Evolutionary conservation across 805 yeast species (phyloP), one percentile per base, ranked within the genome.

Genomic region (Pichia manshurica): DNA sequence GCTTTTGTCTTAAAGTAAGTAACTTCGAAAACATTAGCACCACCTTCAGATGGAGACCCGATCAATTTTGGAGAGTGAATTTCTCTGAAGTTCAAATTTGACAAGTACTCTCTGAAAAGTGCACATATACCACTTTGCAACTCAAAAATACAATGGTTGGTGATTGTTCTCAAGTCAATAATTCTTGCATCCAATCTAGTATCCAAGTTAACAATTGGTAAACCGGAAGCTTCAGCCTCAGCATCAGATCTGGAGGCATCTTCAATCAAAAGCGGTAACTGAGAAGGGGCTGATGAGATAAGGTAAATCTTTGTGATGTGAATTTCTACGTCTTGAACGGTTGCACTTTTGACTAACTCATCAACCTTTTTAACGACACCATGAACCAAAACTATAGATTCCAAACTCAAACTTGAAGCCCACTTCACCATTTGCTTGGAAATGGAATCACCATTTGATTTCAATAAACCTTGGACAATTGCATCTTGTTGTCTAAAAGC

Each of bases 11-110:
- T 91, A 79, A 93, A 93, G 71, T 93, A 93, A 39, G 85, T 74
- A 50, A 93, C 85, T 70, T 89, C 95, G 70, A 93, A 93, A 42
- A 93, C 98, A 67, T 88, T 91, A 50, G 98, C 80, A 57, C 99
- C 99, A 69, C 98, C 96, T 75, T 93, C 99, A 52, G 96, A 85
- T 36, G 99, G 86, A 36, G 98, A 88, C 58, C 95, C 96, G 62
- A 91, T 78, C 58, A 93, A 74, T 72, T 93, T 93, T 53, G 99
- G 99, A 12, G 97, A 84, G 71, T 93, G 99, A 58, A 89, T 82
- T 73, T 95, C 99, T 33, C 83, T 79, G 71, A 93, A 93, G 23
- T 78, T 78, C 57, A 72, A 78, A 42, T 67, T 68, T 51, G 69
- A 64, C 61, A 93, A 74, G 65, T 84, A 93, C 72, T 93, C 98